Evolutionary conservation across 768 basidiomycete genomes (phyloP).

Genomic region (Goffeauzyma gilvescens): DNA sequence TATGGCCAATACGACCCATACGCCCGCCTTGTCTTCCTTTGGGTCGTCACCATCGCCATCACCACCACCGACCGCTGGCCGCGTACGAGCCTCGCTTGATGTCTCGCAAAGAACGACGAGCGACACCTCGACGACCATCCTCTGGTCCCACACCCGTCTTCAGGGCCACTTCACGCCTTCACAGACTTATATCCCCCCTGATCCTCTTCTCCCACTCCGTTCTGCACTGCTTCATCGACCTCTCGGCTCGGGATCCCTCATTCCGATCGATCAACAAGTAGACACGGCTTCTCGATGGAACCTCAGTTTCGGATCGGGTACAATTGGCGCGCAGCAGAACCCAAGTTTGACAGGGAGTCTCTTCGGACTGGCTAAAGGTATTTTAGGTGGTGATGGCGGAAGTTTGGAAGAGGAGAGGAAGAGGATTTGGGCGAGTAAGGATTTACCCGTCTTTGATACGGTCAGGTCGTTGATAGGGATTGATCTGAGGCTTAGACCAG

Average conservation of each 20-base stretch:
- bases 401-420: conserved; percentile 34
- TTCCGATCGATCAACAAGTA: not conserved
- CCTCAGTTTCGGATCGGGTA: conserved; percentile 24
- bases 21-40: not conserved
- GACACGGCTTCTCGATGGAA: conserved; percentile 19
- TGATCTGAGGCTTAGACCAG: conserved; percentile 61
- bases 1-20: too few species aligned
- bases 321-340: conserved; percentile 22
- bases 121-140: conserved; percentile 15
- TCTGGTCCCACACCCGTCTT: conserved; percentile 27
- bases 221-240: conserved; percentile 28
- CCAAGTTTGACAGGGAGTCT: conserved; percentile 30
- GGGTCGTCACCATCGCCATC: conserved; percentile 3
- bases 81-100: conserved; percentile 17
- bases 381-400: conserved; percentile 25
- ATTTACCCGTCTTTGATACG: conserved; percentile 64
- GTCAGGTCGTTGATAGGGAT: conserved; percentile 77
- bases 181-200: conserved; percentile 27
- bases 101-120: conserved; percentile 14
- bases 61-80: conserved; percentile 8
- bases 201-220: conserved; percentile 28
- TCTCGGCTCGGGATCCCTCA: conserved; percentile 24
- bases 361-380: conserved; percentile 25
- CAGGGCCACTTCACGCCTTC: conserved; percentile 28
- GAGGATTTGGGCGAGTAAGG: conserved; percentile 31